Conservation (phyloP, 169 alveolate genomes). For the Plasmodium gaboni region DNA sequence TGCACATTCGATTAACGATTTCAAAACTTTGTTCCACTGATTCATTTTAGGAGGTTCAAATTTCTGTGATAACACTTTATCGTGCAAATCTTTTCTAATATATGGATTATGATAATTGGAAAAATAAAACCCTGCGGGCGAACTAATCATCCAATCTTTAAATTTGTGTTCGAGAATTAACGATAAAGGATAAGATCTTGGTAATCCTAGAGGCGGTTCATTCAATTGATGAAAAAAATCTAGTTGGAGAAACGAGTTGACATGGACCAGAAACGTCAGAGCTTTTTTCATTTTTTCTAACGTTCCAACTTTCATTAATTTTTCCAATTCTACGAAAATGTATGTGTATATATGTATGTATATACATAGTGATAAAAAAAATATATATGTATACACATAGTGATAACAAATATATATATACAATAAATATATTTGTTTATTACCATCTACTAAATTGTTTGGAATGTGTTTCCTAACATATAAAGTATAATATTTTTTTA, state of each 20-base stretch:
- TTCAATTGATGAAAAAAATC: constrained; percentile 50
- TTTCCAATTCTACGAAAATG: constrained; percentile 20
- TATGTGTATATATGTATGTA: neutral
- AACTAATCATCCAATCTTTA: neutral
- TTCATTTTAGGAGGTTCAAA: constrained; percentile 16
- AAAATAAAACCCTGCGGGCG: constrained; percentile 11
- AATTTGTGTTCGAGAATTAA: constrained; percentile 29
- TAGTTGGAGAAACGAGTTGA: constrained; percentile 48
- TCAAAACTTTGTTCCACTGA: constrained; percentile 1
- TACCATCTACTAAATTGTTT: constrained; percentile 40
- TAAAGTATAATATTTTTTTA: constrained; percentile 50
- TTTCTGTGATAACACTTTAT: constrained; percentile 3
- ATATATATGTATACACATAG: neutral
- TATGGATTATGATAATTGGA: constrained; percentile 14
- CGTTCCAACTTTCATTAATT: constrained; percentile 5
- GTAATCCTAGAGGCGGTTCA: constrained; percentile 36
- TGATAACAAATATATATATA: neutral
- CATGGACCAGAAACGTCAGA: constrained; percentile 22
- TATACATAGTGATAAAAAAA: too few species aligned
- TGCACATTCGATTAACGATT: neutral
- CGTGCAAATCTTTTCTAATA: constrained; percentile 8
- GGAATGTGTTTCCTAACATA: constrained; percentile 9
- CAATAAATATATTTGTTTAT: neutral
- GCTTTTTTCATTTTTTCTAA: constrained; percentile 55
- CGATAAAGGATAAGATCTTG: constrained; percentile 14